Evolutionary conservation across 768 basidiomycete species (phyloP).

Genomic region (Tylopilus balloui): DNA sequence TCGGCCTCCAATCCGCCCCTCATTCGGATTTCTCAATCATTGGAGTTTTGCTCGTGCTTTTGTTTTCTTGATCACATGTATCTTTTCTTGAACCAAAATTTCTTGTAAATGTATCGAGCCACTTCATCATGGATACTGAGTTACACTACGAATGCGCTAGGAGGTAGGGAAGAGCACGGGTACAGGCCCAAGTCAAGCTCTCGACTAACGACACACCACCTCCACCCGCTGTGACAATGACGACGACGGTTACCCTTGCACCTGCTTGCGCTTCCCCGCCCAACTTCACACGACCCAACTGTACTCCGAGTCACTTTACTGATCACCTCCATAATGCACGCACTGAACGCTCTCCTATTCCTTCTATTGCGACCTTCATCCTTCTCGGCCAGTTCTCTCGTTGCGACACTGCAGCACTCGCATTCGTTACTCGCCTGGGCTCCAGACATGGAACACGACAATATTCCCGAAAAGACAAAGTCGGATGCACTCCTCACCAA

Average conservation of each 20-base stretch:
- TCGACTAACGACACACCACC: no score
- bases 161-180: no score
- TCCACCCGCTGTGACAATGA: no score
- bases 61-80: no score
- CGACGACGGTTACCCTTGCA: slow-evolving; percentile 17
- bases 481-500: slow-evolving; percentile 54
- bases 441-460: slow-evolving; percentile 31
- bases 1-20: no score
- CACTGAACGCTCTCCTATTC: slow-evolving; percentile 42
- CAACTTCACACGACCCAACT: slow-evolving; percentile 29
- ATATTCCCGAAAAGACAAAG: slow-evolving; percentile 49
- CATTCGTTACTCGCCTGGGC: slow-evolving; percentile 52
- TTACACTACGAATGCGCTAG: no score
- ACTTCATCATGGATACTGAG: no score
- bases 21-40: no score
- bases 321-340: slow-evolving; percentile 56
- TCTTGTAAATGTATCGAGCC: no score
- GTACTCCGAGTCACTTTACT: slow-evolving; percentile 53
- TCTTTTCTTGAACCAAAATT: no score
- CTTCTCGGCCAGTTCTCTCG: slow-evolving; percentile 24
- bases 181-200: no score
- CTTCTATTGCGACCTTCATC: slow-evolving; percentile 18
- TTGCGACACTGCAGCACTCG: slow-evolving; percentile 25
- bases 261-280: slow-evolving; percentile 43
- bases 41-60: no score